A percentile compares a stretch with the other conserved stretches of the same genome.
These are phyloP conservation scores for Toxoplasma gondii DNA, from an alignment of 169 alveolate species.

Conservation along the genomic window DNA sequence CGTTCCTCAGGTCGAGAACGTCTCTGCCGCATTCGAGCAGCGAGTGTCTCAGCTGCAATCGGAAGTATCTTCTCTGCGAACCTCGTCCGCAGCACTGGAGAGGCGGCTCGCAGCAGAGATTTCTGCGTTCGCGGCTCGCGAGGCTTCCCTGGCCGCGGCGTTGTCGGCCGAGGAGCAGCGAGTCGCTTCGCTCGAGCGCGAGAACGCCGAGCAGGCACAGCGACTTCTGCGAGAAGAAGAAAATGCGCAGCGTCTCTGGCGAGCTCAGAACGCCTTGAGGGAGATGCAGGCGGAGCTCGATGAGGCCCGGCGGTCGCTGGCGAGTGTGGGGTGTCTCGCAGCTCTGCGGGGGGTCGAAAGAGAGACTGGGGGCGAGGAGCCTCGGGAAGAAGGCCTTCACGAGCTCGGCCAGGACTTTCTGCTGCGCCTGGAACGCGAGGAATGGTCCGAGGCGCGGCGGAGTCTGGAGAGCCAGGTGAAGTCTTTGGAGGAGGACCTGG, in stretches of 20 bases:
- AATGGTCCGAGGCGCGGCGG: background rate
- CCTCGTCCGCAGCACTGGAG: background rate
- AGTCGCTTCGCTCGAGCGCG: background rate
- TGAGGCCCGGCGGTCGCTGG: background rate
- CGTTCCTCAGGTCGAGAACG: background rate
- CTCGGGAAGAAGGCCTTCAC: background rate
- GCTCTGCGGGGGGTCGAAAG: background rate
- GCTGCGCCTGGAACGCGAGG: slow-evolving; percentile 11
- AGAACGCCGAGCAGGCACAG: background rate
- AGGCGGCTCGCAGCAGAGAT: background rate
- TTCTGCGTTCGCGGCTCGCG: background rate
- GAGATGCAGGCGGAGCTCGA: background rate
- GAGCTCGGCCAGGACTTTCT: background rate
- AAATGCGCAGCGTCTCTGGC: background rate
- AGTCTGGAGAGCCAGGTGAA: background rate
- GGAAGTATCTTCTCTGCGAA: background rate
- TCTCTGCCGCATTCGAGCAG: background rate
- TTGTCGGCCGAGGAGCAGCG: background rate
- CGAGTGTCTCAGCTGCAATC: background rate
- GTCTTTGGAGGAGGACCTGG: background rate
- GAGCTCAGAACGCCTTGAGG: background rate
- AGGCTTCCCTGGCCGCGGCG: background rate
- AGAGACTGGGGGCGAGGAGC: background rate
- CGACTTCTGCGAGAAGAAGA: background rate
- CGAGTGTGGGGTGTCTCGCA: background rate